Percentiles rank a stretch among this genome's conserved stretches.
These are phyloP conservation scores for Claviceps digitariae DNA, from an alignment of 2,329 filamentous ascomycete species.

Conservation along the genomic window DNA sequence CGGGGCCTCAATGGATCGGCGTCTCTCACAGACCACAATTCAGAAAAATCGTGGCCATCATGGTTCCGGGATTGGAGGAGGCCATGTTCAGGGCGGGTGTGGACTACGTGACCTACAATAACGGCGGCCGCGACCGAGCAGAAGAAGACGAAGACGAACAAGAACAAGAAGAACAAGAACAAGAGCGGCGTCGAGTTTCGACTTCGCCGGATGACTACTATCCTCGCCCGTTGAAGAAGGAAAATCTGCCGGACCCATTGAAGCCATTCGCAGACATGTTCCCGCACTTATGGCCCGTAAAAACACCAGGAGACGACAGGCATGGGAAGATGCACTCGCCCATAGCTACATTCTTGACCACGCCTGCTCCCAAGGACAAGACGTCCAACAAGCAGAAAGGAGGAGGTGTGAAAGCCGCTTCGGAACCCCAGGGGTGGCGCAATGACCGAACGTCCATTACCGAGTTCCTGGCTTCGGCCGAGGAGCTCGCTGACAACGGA, in stretches of 20 bases:
- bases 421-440: conserved; percentile 52
- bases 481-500: conserved; percentile 70
- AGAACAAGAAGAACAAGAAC: conserved; percentile 11
- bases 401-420: conserved; percentile 41
- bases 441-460: conserved; percentile 72
- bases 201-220: conserved; percentile 46
- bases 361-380: conserved; percentile 57
- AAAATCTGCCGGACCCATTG: conserved; percentile 38
- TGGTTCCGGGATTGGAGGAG: conserved; percentile 84
- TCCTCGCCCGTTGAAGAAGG: conserved; percentile 37
- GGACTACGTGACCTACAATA: conserved; percentile 34
- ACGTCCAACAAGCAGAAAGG: conserved; percentile 31
- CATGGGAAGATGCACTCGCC: conserved; percentile 75
- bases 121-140: background rate
- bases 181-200: conserved; percentile 15
- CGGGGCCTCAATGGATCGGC: conserved; percentile 51
- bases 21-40: conserved; percentile 50
- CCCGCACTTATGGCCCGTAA: conserved; percentile 76
- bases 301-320: conserved; percentile 73
- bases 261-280: conserved; percentile 71
- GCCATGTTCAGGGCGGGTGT: conserved; percentile 66
- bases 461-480: conserved; percentile 56
- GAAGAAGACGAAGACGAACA: conserved; percentile 11
- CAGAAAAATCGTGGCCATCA: conserved; percentile 72
- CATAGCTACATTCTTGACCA: conserved; percentile 67